Conservation (phyloP, 805 yeast species). For the Hanseniaspora jakobsenii region DNA sequence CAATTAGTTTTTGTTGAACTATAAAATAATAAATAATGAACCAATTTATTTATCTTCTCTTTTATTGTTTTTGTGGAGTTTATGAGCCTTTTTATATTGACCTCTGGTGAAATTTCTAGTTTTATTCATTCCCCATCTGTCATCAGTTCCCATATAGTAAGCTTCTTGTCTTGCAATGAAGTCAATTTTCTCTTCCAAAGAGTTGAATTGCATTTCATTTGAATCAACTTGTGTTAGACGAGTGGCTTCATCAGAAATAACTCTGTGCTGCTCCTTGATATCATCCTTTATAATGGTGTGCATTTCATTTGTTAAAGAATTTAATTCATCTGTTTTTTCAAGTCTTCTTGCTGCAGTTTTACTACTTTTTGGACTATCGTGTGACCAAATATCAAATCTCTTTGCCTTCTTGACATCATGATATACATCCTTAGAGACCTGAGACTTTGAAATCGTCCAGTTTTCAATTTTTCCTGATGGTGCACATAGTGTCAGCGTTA, state of each 20-base stretch:
- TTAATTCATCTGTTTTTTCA: not conserved
- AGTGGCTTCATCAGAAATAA: not conserved
- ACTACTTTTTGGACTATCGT: conserved; percentile 44
- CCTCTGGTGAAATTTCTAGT: not conserved
- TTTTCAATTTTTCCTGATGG: conserved; percentile 70
- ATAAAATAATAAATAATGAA: too few relatives aligned
- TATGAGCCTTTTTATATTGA: conserved; percentile 11
- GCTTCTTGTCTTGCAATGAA: not conserved
- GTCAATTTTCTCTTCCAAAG: conserved; percentile 9
- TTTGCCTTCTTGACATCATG: conserved; percentile 81
- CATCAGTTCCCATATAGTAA: not conserved
- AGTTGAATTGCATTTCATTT: not conserved
- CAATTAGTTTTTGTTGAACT: too few relatives aligned
- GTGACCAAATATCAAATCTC: conserved; percentile 83
- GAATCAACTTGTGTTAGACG: not conserved
- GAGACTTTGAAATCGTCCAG: conserved; percentile 76
- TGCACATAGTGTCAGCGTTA: conserved; percentile 64
- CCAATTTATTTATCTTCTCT: not conserved
- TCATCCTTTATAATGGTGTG: conserved; percentile 1
- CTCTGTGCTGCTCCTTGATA: not conserved
- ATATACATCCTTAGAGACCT: conserved; percentile 53
- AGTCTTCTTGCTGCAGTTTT: conserved; percentile 22
- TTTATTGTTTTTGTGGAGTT: not conserved
- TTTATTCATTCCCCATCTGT: not conserved
- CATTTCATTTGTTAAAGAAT: conserved; percentile 5